phyloP scores from a whole-genome alignment of 2,329 filamentous ascomycete genomes.

The Ophiostoma ulmi region DNA sequence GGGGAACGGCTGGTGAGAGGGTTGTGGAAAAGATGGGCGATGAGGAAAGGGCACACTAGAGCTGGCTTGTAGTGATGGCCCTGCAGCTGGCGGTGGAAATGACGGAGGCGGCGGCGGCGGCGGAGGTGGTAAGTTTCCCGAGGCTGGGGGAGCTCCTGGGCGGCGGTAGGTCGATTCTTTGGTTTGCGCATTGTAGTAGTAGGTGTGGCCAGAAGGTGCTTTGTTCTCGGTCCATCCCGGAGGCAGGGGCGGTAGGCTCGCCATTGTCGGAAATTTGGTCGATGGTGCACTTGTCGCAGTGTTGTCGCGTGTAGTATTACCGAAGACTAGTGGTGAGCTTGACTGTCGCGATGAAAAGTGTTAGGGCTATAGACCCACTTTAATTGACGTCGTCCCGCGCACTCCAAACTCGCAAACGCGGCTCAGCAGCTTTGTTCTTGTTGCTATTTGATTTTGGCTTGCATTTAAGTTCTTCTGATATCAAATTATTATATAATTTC shows the following conservation, averaged over 20 bases:
- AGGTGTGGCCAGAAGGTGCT: conserved; percentile 78
- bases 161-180: conserved; percentile 84
- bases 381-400: background rate
- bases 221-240: conserved; percentile 91
- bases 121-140: conserved; percentile 29
- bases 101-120: conserved; percentile 30
- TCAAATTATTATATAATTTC: too few species aligned
- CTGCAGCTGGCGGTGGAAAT: background rate
- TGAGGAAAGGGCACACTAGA: conserved; percentile 31
- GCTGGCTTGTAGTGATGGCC: background rate
- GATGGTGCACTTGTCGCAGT: background rate
- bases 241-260: conserved; percentile 58
- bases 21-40: conserved; percentile 23
- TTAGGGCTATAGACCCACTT: background rate
- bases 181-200: conserved; percentile 79
- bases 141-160: conserved; percentile 39
- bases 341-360: conserved; percentile 10
- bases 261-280: background rate
- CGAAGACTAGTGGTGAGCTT: background rate
- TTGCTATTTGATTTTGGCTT: background rate
- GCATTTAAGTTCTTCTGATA: too few species aligned
- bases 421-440: too few species aligned
- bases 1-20: conserved; percentile 25
- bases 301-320: background rate
- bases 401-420: background rate